Evolutionary conservation across 108 stramenopile species (phyloP), one percentile per base, ranked within the genome.

Genomic region (Bacterosira constricta): DNA sequence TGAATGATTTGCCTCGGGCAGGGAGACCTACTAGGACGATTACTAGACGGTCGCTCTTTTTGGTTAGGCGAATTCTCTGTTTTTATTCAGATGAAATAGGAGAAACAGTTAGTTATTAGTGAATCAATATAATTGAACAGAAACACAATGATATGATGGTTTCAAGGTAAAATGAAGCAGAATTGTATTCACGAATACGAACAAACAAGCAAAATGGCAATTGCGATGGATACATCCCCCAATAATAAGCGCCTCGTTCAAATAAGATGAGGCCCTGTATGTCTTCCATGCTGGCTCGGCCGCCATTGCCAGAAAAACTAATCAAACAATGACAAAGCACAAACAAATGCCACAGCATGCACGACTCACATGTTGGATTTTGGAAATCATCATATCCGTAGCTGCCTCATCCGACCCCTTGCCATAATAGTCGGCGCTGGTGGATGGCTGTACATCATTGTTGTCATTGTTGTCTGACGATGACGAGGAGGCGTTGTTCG

Each of bases 1-100:
- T 89, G 76, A 97, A 97, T 0, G 90, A 91, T 83, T 96, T 96
- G 51, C 95, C 95, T 18, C 95, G 85, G 7, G 89, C 95, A 1
- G 95, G 95, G 20, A 96, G 65, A 29, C 95, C 95, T 9, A 96
- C 95, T 54, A 96, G 61, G 39, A 87, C 90, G 47, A 94, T 82
- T 13, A 93, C 92, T 32, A 91, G 69, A 13, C 88, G 87, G 49
- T 78, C 75, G 36, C 80, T 87, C 37, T 81, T 76, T 49, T 83
- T 83, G 47, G 93, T 90, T 11, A 94, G 75, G 54, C 79, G 77
- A 30, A 90, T 61, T 64, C 93, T 65, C 91, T 93, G 61, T 44
- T 41, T 21, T 17, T 27, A 32, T n/a, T n/a, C 11, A 8, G 23
- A 23, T 31, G 1, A 30, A 55, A 36, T 29, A 41, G 23, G 18